Evolutionary conservation across 192 early-diverging fungal genomes (phyloP).

Genomic region (Kappamyces sp.): DNA sequence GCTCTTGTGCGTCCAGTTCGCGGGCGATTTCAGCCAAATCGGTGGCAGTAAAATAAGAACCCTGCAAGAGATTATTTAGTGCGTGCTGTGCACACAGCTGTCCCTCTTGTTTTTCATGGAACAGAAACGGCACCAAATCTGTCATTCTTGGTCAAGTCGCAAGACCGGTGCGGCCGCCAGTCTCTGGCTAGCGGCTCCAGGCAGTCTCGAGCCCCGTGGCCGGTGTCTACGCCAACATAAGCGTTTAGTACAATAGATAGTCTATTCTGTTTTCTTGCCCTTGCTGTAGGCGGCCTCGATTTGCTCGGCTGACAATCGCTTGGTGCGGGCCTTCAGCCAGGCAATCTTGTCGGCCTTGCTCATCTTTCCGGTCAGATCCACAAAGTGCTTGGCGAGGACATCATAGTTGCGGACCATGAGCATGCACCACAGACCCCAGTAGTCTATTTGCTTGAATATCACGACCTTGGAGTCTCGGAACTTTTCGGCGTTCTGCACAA

Average conservation of each 20-base stretch:
- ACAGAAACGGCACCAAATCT: too few relatives aligned
- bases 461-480: constrained; percentile 27
- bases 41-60: constrained; percentile 67
- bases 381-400: constrained; percentile 18
- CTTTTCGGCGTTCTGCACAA: constrained; percentile 16
- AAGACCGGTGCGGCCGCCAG: too few relatives aligned
- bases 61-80: constrained; percentile 67
- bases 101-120: constrained; percentile 59
- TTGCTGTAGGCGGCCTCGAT: constrained; percentile 25
- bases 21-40: constrained; percentile 66
- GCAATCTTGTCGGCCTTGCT: constrained; percentile 19
- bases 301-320: constrained; percentile 20
- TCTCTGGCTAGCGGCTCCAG: too few relatives aligned
- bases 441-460: constrained; percentile 28
- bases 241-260: constrained; percentile 5
- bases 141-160: too few relatives aligned
- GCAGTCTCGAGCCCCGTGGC: too few relatives aligned
- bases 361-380: constrained; percentile 18
- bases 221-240: too few relatives aligned
- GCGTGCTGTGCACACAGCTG: constrained; percentile 78
- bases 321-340: constrained; percentile 21
- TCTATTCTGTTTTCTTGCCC: not conserved
- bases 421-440: constrained; percentile 21
- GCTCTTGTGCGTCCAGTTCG: constrained; percentile 61
- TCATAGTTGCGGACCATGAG: constrained; percentile 31